A percentile compares a stretch with the other conserved stretches of the same genome.
Evolutionary conservation across 2,329 filamentous ascomycete species (phyloP).

Genomic region (Ascochyta rabiei): DNA sequence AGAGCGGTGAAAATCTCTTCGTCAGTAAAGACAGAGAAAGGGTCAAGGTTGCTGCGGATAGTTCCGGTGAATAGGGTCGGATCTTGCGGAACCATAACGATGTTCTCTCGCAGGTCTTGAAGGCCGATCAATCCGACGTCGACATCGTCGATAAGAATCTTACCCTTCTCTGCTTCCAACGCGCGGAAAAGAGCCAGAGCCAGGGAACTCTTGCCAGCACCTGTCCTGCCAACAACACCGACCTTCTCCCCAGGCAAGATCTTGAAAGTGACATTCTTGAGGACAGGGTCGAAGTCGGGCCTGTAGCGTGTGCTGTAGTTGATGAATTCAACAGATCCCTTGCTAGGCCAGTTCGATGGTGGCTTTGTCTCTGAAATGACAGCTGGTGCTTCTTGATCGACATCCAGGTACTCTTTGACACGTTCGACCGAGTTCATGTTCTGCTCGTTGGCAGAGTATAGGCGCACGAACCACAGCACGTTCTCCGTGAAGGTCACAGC

Average conservation of each 20-base stretch:
- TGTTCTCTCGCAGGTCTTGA: slow-evolving; percentile 88
- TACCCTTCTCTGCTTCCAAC: slow-evolving; percentile 86
- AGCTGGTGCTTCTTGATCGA: slow-evolving; percentile 87
- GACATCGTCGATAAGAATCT: slow-evolving; percentile 88
- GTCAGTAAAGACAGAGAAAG: slow-evolving; percentile 86
- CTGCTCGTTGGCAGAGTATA: slow-evolving; percentile 95
- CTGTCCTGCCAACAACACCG: slow-evolving; percentile 93
- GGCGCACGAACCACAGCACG: slow-evolving; percentile 90
- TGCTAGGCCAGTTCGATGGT: slow-evolving; percentile 78
- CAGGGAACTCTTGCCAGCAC: slow-evolving; percentile 94
- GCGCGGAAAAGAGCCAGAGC: slow-evolving; percentile 92
- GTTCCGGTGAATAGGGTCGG: slow-evolving; percentile 93
- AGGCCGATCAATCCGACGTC: slow-evolving; percentile 89
- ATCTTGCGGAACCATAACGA: slow-evolving; percentile 98
- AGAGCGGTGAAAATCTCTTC: slow-evolving; percentile 88
- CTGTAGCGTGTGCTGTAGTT: slow-evolving; percentile 90
- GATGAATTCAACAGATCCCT: slow-evolving; percentile 86
- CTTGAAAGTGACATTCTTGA: slow-evolving; percentile 83
- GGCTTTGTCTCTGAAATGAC: slow-evolving; percentile 81
- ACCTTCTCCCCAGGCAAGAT: slow-evolving; percentile 89
- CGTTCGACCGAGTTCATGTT: slow-evolving; percentile 99
- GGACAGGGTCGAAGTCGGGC: slow-evolving; percentile 82
- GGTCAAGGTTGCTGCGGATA: slow-evolving; percentile 89
- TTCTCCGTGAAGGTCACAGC: slow-evolving; percentile 97
- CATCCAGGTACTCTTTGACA: slow-evolving; percentile 94